Evolutionary conservation across 139 green algal species (phyloP).

Genomic region (Volvox africanus): DNA sequence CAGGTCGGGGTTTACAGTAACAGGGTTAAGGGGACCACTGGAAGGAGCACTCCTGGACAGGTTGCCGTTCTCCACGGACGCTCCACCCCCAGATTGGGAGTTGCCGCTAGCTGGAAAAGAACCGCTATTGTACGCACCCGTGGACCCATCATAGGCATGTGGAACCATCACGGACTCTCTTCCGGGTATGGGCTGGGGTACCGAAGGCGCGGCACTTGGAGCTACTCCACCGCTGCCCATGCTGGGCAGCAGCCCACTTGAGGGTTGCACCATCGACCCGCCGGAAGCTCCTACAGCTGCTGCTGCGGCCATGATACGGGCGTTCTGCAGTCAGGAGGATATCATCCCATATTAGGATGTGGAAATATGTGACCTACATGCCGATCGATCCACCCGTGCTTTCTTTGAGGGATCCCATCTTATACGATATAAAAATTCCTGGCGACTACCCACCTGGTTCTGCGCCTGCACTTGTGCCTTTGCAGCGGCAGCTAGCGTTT

Average conservation of each 20-base stretch:
- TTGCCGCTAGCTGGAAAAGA: not conserved
- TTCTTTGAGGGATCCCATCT: no score
- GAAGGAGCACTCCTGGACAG: not conserved
- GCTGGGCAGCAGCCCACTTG: not conserved
- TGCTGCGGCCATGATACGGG: conserved; percentile 6
- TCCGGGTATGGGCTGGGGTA: conserved; percentile 36
- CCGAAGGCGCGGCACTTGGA: not conserved
- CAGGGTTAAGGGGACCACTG: conserved; percentile 1
- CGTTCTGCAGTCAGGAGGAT: conserved; percentile 7
- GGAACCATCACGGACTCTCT: conserved; percentile 8
- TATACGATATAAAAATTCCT: not conserved
- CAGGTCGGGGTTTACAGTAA: conserved; percentile 40
- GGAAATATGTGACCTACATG: not conserved
- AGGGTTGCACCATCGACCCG: conserved; percentile 1
- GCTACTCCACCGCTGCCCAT: not conserved
- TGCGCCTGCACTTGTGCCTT: conserved; percentile 36
- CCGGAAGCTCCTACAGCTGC: not conserved
- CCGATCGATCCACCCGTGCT: not conserved
- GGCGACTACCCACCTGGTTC: not conserved
- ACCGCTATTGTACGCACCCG: not conserved
- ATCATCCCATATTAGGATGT: not conserved
- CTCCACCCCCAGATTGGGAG: conserved; percentile 2
- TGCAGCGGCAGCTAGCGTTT: conserved; percentile 44
- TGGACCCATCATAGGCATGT: conserved; percentile 1
- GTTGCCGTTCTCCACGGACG: not conserved